These are phyloP conservation scores for Calocybe cyanea DNA, from an alignment of 768 basidiomycete genomes.

Conservation along the genomic window DNA sequence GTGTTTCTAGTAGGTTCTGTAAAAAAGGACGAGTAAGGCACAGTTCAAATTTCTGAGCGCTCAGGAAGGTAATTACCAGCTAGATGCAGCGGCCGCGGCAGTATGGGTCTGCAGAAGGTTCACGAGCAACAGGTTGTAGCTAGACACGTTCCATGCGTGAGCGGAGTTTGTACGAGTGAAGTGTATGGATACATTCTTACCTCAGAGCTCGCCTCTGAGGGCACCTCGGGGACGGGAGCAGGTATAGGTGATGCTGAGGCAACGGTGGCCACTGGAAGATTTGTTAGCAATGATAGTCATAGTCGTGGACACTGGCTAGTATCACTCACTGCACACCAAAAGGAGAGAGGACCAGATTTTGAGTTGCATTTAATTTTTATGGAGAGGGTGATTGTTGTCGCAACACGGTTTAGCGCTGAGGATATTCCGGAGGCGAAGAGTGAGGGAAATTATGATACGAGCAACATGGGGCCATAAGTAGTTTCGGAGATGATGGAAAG, in stretches of 20 bases:
- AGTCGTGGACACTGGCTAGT: not conserved
- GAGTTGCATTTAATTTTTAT: constrained; percentile 9
- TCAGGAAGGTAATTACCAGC: not conserved
- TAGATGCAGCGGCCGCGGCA: constrained; percentile 12
- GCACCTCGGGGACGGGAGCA: constrained; percentile 15
- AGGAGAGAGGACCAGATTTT: constrained; percentile 8
- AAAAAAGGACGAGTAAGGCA: too few species aligned
- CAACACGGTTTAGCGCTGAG: too few species aligned
- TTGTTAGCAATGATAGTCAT: not conserved
- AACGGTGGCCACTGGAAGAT: constrained; percentile 9
- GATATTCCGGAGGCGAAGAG: too few species aligned
- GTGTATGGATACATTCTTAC: not conserved
- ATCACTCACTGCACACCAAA: constrained; percentile 15
- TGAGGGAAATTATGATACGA: too few species aligned
- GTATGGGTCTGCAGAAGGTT: constrained; percentile 6
- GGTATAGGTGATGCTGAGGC: constrained; percentile 15
- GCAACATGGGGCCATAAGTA: too few species aligned
- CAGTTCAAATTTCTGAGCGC: too few species aligned
- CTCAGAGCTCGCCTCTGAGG: constrained; percentile 13
- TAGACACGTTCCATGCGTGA: not conserved
- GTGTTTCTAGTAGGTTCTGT: not conserved
- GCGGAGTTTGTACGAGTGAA: too few species aligned
- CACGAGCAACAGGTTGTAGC: not conserved
- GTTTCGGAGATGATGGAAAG: too few species aligned
- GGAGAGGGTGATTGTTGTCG: not conserved